Evolutionary conservation across 2,329 filamentous ascomycete species (phyloP), one percentile per base, ranked within the genome.

Genomic region (Xylaria sp.): DNA sequence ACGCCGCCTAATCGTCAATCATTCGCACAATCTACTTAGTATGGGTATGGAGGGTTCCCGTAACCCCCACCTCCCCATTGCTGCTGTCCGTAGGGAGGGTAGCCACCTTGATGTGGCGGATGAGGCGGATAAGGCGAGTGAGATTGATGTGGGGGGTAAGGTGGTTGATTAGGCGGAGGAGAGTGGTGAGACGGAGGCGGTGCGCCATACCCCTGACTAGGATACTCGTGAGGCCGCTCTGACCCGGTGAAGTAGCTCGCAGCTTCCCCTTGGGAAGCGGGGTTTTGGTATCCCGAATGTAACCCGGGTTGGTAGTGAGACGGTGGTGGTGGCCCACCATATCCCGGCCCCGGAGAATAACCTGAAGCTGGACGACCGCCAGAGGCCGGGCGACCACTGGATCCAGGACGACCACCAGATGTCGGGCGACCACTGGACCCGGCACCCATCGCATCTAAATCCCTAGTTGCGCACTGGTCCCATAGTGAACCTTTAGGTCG

Each of bases 401-500:
- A 53, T 19, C 51, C 57, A 3, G 75, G 75, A 17, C 67, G 74
- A 39, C 54, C 55, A 82, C 72, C 64, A 4, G 74, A 73, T 9
- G 50, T 55, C 4, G 73, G 74, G 21, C 72, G 73, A 30, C 58
- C 51, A 14, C 80, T 80, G 66, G 86, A 83, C 3, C 80, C 79
- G 2, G 84, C 85, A 48, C 82, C 83, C 83, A 89, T 85, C 12
- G 85, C 85, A 60, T 83, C 81, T 12, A 89, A 77, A 70, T 90
- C 88, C 66, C 88, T 83, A 2, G 84, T 86, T 71, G 85, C 84
- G 63, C 90, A 86, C 74, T 90, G 86, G 9, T 83, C 83, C 87
- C 89, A 90, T 4, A 91, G 81, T 0, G 86, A 87, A 4, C 85
- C 88, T 0, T 85, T 81, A 1, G 88, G 86, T 73, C 87, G 88